Evolutionary conservation across 2,329 filamentous ascomycete genomes (phyloP).

Genomic region (Botrytis tulipae): DNA sequence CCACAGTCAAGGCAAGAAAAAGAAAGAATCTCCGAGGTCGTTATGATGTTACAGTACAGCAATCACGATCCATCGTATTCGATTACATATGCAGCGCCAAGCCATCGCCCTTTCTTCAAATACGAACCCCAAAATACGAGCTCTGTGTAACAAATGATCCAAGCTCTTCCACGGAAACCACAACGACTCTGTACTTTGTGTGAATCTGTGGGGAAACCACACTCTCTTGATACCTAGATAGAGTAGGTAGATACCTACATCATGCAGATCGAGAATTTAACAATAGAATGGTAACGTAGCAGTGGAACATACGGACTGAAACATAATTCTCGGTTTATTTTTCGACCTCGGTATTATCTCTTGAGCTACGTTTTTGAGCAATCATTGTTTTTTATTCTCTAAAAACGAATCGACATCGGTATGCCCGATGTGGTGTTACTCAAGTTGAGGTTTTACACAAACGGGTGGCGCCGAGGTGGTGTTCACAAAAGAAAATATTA

Average conservation of each 20-base stretch:
- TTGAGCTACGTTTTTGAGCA: neutral
- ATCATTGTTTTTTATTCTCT: neutral
- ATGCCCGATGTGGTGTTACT: neutral
- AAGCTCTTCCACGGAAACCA: neutral
- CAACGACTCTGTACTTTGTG: neutral
- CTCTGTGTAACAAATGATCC: neutral
- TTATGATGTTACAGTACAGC: neutral
- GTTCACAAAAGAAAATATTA: neutral
- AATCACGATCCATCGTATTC: neutral
- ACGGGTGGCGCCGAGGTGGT: neutral
- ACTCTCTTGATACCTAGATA: neutral
- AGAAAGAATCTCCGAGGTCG: neutral
- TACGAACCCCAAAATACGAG: slow-evolving; percentile 8
- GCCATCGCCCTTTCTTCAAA: neutral
- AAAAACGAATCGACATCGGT: neutral
- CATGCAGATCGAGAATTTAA: neutral
- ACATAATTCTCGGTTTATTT: neutral
- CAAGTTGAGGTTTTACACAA: neutral
- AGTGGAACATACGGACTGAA: neutral
- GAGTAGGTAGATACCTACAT: neutral
- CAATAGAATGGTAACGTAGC: neutral
- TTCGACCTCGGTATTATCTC: neutral
- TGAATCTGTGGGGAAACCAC: neutral
- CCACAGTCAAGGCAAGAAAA: neutral
- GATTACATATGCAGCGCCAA: neutral